phyloP scores from a whole-genome alignment of 257 asterid species.

The Rhazya stricta region DNA sequence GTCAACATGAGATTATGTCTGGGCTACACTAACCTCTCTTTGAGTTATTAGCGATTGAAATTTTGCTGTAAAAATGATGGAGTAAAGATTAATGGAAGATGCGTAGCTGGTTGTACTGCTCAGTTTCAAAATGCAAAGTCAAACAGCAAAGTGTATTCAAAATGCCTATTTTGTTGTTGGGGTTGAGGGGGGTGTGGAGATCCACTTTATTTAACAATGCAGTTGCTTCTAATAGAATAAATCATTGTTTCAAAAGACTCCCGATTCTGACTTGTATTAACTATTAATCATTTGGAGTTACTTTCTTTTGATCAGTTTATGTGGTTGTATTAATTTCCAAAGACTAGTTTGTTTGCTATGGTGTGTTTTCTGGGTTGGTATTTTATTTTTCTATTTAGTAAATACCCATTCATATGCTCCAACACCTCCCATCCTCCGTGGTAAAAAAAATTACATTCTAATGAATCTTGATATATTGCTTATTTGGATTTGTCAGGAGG shows the following conservation, averaged over 20 bases:
- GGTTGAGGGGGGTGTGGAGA: no score
- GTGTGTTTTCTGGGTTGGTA: neutral
- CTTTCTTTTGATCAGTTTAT: neutral
- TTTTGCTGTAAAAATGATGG: neutral
- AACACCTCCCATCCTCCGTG: neutral
- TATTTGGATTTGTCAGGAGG: constrained; percentile 58
- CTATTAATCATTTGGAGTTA: neutral
- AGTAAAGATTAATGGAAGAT: neutral
- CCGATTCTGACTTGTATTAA: no score
- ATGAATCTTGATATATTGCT: neutral
- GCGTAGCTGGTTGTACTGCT: neutral
- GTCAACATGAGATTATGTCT: neutral
- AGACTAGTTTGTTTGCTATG: neutral
- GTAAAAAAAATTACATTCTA: neutral
- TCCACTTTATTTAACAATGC: no score
- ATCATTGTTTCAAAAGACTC: no score
- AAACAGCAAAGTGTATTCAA: neutral
- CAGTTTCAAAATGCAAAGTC: neutral
- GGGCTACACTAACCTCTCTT: neutral
- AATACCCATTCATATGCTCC: neutral
- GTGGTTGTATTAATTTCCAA: no score
- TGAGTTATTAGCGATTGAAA: neutral
- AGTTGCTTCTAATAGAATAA: no score
- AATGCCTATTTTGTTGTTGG: neutral
- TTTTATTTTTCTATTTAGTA: neutral